These are phyloP conservation scores for Phytopythium montanum DNA, from an alignment of 352 stramenopile genomes.

Conservation along the genomic window DNA sequence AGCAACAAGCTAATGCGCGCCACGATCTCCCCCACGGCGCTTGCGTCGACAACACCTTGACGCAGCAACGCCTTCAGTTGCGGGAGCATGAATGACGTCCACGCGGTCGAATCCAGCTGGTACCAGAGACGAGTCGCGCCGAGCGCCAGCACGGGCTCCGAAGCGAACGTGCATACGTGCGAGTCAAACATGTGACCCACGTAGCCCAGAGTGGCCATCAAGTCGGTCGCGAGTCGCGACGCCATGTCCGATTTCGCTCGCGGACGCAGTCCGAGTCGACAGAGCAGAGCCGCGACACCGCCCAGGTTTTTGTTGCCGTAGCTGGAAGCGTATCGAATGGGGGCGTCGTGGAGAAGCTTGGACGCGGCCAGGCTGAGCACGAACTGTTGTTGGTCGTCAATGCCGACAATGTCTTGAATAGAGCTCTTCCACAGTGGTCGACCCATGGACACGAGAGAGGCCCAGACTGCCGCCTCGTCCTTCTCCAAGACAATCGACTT, in stretches of 20 bases:
- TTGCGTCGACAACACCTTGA: background rate
- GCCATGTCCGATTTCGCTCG: background rate
- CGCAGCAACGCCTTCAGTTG: background rate
- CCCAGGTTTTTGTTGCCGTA: background rate
- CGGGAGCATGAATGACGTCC: background rate
- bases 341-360: background rate
- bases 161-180: background rate
- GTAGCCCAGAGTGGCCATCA: background rate
- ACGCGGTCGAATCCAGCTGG: background rate
- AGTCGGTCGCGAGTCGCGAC: background rate
- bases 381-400: background rate
- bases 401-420: background rate
- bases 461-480: background rate
- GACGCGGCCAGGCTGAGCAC: background rate
- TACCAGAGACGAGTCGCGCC: background rate
- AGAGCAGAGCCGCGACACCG: constrained; percentile 1
- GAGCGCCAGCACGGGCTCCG: constrained; percentile 3
- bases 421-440: background rate
- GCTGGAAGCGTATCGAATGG: too few species aligned
- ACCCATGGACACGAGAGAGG: constrained; percentile 1
- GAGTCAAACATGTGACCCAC: background rate
- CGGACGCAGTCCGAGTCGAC: constrained; percentile 1
- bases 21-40: constrained; percentile 12
- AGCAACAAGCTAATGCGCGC: constrained; percentile 22
- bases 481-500: background rate